Evolutionary conservation across 495 filamentous ascomycete genomes (phyloP), one percentile per base, ranked within the genome.

Genomic region (Lichenothelia convexa): DNA sequence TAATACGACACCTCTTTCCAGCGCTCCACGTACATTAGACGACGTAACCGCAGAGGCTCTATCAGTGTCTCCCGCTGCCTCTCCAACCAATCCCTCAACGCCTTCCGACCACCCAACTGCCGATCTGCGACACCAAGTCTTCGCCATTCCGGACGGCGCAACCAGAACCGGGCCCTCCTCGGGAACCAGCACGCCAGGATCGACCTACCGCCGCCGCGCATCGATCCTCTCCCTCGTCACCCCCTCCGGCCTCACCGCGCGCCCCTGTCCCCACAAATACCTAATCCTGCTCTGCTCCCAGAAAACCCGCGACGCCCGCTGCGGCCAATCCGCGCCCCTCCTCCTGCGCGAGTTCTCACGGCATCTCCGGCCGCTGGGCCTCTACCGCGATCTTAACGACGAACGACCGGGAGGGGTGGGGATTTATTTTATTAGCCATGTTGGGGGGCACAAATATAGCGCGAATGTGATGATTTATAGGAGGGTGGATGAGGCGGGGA

Each of bases 231-330:
- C 47, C 41, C 48, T 53, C 36, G 41, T 51, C 44, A 49, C 43
- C 26, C 58, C 52, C 51, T 18, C 61, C 4, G 63, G 70, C 27
- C 67, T 93, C 42, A 68, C 58, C 26, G 70, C 77, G 6, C 72
- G 73, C 4, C 65, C 78, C 1, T 81, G 69, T 39, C 81, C 82
- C 0, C 89, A 97, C 61, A 64, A 71, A 30, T 78, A 75, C 36
- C 66, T 95, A 21, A 84, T 97, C 50, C 74, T 95, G 8, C 73
- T 95, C 45, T 95, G 91, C 64, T 91, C 81, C 15, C 89, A 95
- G 48, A 71, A 68, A 47, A 93, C 82, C 23, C 78, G 89, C 38
- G 89, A 97, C 54, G 89, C 85, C 0, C 80, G 89, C 46, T 97
- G 89, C 54, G 89, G 87, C 0, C 84, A 93, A 51, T 83, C 75